Base-by-base conservation (phyloP, 495 filamentous ascomycete species). In the Aspergillus bridgeri region DNA sequence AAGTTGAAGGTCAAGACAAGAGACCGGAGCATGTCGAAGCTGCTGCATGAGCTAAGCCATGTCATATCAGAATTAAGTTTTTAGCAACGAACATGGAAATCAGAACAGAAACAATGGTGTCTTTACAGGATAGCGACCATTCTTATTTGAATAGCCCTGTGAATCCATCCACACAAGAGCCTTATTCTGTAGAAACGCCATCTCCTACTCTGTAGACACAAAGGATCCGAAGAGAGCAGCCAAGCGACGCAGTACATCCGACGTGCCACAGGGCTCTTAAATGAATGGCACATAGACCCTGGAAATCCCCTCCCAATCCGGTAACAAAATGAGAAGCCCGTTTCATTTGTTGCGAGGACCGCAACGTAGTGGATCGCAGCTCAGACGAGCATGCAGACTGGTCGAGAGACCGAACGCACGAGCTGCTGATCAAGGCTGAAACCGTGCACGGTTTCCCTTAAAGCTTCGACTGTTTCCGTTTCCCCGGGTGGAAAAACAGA, bases 1-100 rank as follows among this genome's bases (percentile, higher is more conserved):
- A 22, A 29, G 23, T 56, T n/a, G 55, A 62, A 33, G 58, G 59
- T n/a, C 59, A 58, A 8, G 29, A 56, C 11, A 29, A n/a, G 27
- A 50, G 44, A 24, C 48, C 58, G 25, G 48, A 54, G 21, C 47
- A 52, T 20, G 61, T 71, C 1, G 54, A 67, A 38, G 69, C 65
- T 29, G 56, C 45, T 49, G 71, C 68, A 51, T 75, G 67, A 64
- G 21, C 6, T 20, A 17, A 13, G 20, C 17, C 6, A 7, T 18
- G 45, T 47, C n/a, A 15, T 9, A 9, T 29, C 27, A 29, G 27
- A 1, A 29, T 9, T 29, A 7, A 7, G 27, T 29, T 9, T 6
- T 29, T 29, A 29, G n/a, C n/a, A n/a, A n/a, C n/a, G n/a, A n/a
- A n/a, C n/a, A n/a, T n/a, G n/a, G n/a, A n/a, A n/a, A n/a, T n/a